Evolutionary conservation across 345 rosid genomes (phyloP).

Genomic region (Eucalyptus tenuipes): DNA sequence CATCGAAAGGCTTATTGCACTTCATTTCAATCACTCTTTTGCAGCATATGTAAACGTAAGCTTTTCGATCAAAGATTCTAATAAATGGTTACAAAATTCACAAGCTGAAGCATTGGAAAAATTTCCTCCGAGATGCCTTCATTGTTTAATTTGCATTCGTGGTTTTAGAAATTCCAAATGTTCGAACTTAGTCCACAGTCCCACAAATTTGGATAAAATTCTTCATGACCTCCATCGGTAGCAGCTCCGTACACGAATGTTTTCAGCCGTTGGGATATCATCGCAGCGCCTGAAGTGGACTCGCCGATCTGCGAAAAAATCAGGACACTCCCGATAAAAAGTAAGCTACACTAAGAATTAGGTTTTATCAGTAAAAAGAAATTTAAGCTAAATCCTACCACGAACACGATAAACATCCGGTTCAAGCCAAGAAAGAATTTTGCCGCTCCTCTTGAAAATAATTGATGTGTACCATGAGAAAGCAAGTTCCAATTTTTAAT

Average conservation of each 20-base stretch:
- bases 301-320: slow-evolving; percentile 12
- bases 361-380: not conserved
- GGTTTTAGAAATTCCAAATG: not conserved
- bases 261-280: slow-evolving; percentile 20
- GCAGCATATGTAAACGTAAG: not conserved
- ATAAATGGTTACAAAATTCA: not conserved
- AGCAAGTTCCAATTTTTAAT: not conserved
- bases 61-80: not conserved
- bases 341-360: not conserved
- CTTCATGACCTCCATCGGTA: not conserved
- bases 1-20: not conserved
- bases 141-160: not conserved
- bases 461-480: not conserved
- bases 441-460: not conserved
- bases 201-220: not conserved
- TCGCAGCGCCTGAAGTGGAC: slow-evolving; percentile 11
- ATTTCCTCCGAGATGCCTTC: not conserved
- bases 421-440: not conserved
- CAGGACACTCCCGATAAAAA: not conserved
- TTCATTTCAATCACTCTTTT: not conserved
- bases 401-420: not conserved
- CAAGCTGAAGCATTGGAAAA: not conserved
- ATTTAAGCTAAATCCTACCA: not conserved
- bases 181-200: not conserved
- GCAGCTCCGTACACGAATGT: slow-evolving; percentile 11